phyloP scores from a whole-genome alignment of 768 basidiomycete species.

The Polyporus arcularius region DNA sequence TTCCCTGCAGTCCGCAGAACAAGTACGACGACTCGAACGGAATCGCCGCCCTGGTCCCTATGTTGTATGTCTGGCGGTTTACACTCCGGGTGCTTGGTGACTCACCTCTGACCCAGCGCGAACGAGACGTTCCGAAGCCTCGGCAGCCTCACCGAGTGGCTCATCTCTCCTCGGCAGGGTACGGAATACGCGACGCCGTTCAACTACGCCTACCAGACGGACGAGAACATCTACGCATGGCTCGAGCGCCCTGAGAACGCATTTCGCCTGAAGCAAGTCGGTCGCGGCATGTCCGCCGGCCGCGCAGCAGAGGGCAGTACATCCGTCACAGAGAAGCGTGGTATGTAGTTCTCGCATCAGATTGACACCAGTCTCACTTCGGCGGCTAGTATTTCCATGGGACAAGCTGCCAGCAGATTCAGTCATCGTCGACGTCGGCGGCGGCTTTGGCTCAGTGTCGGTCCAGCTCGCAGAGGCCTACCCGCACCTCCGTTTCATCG shows the following conservation, averaged over 20 bases:
- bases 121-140: not conserved
- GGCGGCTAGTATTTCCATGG: constrained; percentile 20
- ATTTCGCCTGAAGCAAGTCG: constrained; percentile 58
- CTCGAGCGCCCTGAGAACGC: constrained; percentile 57
- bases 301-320: too few relatives aligned
- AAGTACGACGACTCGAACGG: constrained; percentile 20
- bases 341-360: not conserved
- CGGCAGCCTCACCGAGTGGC: not conserved
- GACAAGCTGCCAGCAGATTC: constrained; percentile 12
- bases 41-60: constrained; percentile 6
- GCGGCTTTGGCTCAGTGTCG: constrained; percentile 21
- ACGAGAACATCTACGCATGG: constrained; percentile 63
- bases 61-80: not conserved
- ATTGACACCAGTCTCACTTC: not conserved
- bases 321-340: not conserved
- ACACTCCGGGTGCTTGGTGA: not conserved
- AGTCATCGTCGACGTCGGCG: constrained; percentile 22
- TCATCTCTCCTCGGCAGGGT: not conserved
- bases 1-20: constrained; percentile 5
- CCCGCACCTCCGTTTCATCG: constrained; percentile 19
- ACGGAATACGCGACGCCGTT: constrained; percentile 39
- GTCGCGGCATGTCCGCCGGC: constrained; percentile 61
- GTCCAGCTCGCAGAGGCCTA: constrained; percentile 19
- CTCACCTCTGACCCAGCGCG: not conserved
- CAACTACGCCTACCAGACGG: constrained; percentile 60